Percentiles rank a stretch among this genome's conserved stretches.
phyloP scores from a whole-genome alignment of 2,329 filamentous ascomycete species.

The Hypoxylon sp. region DNA sequence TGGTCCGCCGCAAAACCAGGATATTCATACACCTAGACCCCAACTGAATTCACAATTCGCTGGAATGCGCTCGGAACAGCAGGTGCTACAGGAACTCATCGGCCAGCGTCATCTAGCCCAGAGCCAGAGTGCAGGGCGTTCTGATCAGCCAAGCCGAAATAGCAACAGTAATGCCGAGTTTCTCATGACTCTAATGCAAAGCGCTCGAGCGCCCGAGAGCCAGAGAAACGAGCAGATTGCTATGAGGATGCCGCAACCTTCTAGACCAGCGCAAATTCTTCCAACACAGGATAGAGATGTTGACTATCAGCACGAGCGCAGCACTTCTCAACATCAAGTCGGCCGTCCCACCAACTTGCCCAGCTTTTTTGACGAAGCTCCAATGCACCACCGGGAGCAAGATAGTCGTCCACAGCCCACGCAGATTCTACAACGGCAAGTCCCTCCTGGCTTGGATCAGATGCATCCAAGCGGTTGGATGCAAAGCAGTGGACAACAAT shows the following conservation, averaged over 20 bases:
- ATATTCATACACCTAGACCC: slow-evolving; percentile 66
- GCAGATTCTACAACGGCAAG: slow-evolving; percentile 75
- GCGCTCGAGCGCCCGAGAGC: slow-evolving; percentile 62
- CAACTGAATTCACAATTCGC: slow-evolving; percentile 63
- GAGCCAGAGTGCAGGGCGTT: slow-evolving; percentile 63
- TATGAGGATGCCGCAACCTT: slow-evolving; percentile 67
- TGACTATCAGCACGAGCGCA: slow-evolving; percentile 61
- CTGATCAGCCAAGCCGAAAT: slow-evolving; percentile 59
- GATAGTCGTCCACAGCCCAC: slow-evolving; percentile 67
- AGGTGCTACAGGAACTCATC: slow-evolving; percentile 72
- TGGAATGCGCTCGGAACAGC: slow-evolving; percentile 64
- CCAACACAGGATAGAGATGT: slow-evolving; percentile 64
- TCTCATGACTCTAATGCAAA: slow-evolving; percentile 85
- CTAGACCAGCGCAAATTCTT: slow-evolving; percentile 62
- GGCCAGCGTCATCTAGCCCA: slow-evolving; percentile 69
- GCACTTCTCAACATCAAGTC: slow-evolving; percentile 52
- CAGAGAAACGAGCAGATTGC: slow-evolving; percentile 66
- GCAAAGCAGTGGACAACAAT: slow-evolving; percentile 58
- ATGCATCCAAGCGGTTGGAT: slow-evolving; percentile 68
- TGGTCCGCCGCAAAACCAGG: slow-evolving; percentile 60
- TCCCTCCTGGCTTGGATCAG: slow-evolving; percentile 71
- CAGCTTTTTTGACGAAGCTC: slow-evolving; percentile 66
- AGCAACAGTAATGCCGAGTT: slow-evolving; percentile 82
- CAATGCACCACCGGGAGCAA: slow-evolving; percentile 62
- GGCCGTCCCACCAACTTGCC: slow-evolving; percentile 57